These are phyloP conservation scores for Phytophthora meadii DNA, from an alignment of 352 stramenopile genomes.

Conservation along the genomic window DNA sequence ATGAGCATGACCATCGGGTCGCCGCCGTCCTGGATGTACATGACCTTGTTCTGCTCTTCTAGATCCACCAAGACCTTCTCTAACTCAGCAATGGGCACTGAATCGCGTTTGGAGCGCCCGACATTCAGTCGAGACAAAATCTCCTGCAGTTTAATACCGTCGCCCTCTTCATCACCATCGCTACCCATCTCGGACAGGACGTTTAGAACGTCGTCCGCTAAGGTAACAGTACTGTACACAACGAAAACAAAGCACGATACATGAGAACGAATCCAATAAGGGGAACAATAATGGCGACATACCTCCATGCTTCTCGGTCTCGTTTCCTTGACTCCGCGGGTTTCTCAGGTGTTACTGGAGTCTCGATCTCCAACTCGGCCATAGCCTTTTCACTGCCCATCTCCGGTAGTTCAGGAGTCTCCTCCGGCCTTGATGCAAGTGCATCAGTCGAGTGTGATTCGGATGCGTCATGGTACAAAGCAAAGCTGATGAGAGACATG, in stretches of 20 bases:
- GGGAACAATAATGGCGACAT: constrained; percentile 19
- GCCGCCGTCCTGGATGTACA: constrained; percentile 87
- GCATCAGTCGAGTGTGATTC: constrained; percentile 44
- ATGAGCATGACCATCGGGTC: constrained; percentile 89
- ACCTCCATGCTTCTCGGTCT: constrained; percentile 70
- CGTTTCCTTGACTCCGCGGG: constrained; percentile 61
- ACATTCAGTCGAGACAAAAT: constrained; percentile 69
- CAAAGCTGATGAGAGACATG: constrained; percentile 98
- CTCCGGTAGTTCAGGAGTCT: constrained; percentile 20
- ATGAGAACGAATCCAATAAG: neutral
- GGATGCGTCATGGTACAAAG: constrained; percentile 96
- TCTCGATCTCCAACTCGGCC: constrained; percentile 42
- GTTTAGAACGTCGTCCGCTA: constrained; percentile 71
- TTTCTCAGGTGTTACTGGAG: constrained; percentile 25
- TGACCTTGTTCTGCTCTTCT: constrained; percentile 91
- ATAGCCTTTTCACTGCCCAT: constrained; percentile 30
- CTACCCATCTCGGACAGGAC: constrained; percentile 69
- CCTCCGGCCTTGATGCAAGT: constrained; percentile 12
- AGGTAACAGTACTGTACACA: constrained; percentile 53
- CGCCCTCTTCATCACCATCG: constrained; percentile 67
- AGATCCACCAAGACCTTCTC: constrained; percentile 76
- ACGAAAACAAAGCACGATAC: constrained; percentile 10
- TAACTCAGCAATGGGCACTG: constrained; percentile 60
- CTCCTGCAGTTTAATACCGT: constrained; percentile 63
- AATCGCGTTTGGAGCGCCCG: constrained; percentile 34